Evolutionary conservation across 1,139 yeast species (phyloP), one percentile per base, ranked within the genome.

Genomic region (Sugiyamaella novakii): DNA sequence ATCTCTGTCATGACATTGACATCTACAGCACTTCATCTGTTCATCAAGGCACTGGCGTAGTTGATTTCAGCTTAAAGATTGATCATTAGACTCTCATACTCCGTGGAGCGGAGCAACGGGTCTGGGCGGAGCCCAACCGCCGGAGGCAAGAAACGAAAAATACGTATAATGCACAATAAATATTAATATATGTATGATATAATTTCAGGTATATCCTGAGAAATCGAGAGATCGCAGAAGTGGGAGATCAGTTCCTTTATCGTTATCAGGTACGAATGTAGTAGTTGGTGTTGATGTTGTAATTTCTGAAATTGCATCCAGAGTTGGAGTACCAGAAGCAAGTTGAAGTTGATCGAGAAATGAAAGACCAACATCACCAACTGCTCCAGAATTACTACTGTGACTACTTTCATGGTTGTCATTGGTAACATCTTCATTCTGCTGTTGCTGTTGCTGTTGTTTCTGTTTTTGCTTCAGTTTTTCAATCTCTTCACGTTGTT

Each of bases 1-100:
- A 79, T 62, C 74, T 91, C 60, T 81, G 88, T 60, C 79, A 85
- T 57, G 91, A 85, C 54, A 82, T 91, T 56, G 98, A 91, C 61
- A 83, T 91, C 54, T 91, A 88, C 72, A 85, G 95, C 35, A 91
- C 98, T 0, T 84, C 95, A 27, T 81, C 91, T n/a, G 84, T 91
- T 55, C 98, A 91, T 65, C 98, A 91, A 70, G 97, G 98, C 14
- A 77, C 83, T 11, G 80, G 83, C 0, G 78, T 86, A 25, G 75
- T 89, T 53, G 98, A 91, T 64, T 91, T 83, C 65, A 86, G 95
- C 27, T 76, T 91, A 64, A 91, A 91, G 67, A 82, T 91, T 53
- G 80, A 81, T 55, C 69, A 63, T 44, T 65, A 22, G 17, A 7
- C 11, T 6, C 19, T 14, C 22, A 22, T 22, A 24, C 24, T n/a